Evolutionary conservation across 768 basidiomycete species (phyloP), one percentile per base, ranked within the genome.

Genomic region (Naganishia friedmannii): DNA sequence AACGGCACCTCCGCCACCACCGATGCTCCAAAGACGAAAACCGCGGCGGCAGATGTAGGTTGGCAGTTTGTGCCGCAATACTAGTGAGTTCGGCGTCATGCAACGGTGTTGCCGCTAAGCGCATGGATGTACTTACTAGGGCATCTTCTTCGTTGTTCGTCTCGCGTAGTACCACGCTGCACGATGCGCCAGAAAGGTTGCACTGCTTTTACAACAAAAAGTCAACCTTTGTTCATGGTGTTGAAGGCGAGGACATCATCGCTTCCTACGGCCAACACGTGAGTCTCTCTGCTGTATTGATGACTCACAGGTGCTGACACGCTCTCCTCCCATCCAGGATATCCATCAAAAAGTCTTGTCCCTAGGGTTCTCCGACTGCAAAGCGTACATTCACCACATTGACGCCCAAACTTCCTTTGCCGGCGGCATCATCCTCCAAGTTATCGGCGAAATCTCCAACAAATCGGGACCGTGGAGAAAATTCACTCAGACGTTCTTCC

Each of bases 41-140:
- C 45, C 31, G 19, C 68, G 3, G 80, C 82, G 6, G 92, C 89
- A 76, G 92, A 96, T 84, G 94, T 97, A 80, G 93, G 94, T 83
- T 97, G 93, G 93, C 93, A 97, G 83, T 97, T 97, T 84, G 93
- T 96, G 76, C 92, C 93, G 58, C 94, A 99, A 83, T 98, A 98
- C 84, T 99, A 99, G 81, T 82, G 70, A 74, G 81, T 80, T 3
- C 17, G 54, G 17, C 23, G 54, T n/a, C 13, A 26, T 23, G 19
- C 2, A 31, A 31, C 2, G 55, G 55, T 31, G 26, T 29, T 8
- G 55, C 15, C 31, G 15, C 55, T 17, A 3, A 17, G 4, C 19
- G 29, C n/a, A 23, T 21, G 23, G n/a, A 12, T 28, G 19, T 32
- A 4, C 29, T n/a, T 9, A 63, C n/a, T 8, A 17, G 23, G 1